phyloP scores from a whole-genome alignment of 1,284 basidiomycete genomes.

The Chalciporus sp. region DNA sequence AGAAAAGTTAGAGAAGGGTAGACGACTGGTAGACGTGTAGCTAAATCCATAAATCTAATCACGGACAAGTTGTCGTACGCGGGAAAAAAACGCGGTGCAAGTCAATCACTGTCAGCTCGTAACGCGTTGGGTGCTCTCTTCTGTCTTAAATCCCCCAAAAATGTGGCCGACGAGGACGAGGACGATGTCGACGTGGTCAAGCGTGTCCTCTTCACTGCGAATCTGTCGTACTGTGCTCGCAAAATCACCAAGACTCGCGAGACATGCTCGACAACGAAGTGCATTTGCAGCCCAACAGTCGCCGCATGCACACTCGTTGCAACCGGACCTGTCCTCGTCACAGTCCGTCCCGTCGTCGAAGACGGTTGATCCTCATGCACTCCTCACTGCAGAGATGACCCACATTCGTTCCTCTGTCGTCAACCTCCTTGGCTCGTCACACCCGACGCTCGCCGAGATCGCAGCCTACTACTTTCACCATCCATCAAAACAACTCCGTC shows the following conservation, averaged over 20 bases:
- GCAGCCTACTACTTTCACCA: constrained; percentile 94
- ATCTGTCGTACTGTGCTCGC: constrained; percentile 9
- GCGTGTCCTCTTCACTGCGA: constrained; percentile 18
- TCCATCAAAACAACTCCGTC: constrained; percentile 89
- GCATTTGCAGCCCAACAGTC: constrained; percentile 30
- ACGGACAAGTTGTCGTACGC: constrained; percentile 16
- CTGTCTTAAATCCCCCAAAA: neutral
- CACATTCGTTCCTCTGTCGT: constrained; percentile 78
- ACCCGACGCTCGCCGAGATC: constrained; percentile 85
- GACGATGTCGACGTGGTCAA: constrained; percentile 28
- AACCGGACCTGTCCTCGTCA: constrained; percentile 22
- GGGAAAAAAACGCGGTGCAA: constrained; percentile 17
- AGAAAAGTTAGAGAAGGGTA: neutral
- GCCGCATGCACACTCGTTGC: constrained; percentile 13
- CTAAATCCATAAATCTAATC: neutral
- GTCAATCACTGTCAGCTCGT: neutral
- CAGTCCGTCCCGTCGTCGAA: constrained; percentile 15
- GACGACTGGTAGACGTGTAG: neutral
- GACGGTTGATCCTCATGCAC: constrained; percentile 59
- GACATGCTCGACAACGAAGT: constrained; percentile 25
- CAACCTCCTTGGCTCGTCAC: constrained; percentile 83
- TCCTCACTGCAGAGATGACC: constrained; percentile 76
- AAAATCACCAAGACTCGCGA: constrained; percentile 4
- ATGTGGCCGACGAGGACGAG: constrained; percentile 10
- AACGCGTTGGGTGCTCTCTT: neutral